Conservation (phyloP, 192 early-diverging fungal species). For the Rhizoclosmatium sp. region DNA sequence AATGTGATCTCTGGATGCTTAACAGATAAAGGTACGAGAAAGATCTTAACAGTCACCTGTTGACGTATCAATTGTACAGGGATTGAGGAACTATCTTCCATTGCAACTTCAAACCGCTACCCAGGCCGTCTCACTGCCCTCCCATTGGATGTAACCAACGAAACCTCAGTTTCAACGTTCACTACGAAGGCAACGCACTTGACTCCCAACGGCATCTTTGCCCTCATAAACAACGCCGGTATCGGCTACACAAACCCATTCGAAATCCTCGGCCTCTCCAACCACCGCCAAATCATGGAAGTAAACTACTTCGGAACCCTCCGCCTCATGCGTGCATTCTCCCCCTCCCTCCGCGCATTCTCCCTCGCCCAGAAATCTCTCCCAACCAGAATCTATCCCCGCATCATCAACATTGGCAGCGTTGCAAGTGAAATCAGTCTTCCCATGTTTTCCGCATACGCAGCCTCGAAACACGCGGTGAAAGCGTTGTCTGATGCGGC, state of each 20-base stretch:
- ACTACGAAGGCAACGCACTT: neutral
- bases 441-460: constrained; percentile 41
- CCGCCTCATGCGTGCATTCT: constrained; percentile 44
- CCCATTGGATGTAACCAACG: constrained; percentile 47
- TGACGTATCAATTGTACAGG: neutral
- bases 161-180: constrained; percentile 35
- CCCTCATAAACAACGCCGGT: constrained; percentile 49
- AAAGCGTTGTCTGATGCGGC: constrained; percentile 52
- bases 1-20: constrained; percentile 42
- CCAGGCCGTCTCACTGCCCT: constrained; percentile 26
- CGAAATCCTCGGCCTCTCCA: constrained; percentile 25
- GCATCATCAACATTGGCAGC: constrained; percentile 48
- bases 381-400: constrained; percentile 19
- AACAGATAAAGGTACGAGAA: constrained; percentile 34
- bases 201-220: constrained; percentile 32
- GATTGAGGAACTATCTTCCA: neutral
- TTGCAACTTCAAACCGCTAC: neutral
- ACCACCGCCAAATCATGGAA: constrained; percentile 37
- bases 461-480: constrained; percentile 58
- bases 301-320: constrained; percentile 49
- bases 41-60: constrained; percentile 3
- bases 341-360: constrained; percentile 34
- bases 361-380: neutral
- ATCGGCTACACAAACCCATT: constrained; percentile 30
- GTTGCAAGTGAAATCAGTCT: constrained; percentile 31